Evolutionary conservation across 306 rosid genomes (phyloP).

Genomic region (Glycine tomentella): DNA sequence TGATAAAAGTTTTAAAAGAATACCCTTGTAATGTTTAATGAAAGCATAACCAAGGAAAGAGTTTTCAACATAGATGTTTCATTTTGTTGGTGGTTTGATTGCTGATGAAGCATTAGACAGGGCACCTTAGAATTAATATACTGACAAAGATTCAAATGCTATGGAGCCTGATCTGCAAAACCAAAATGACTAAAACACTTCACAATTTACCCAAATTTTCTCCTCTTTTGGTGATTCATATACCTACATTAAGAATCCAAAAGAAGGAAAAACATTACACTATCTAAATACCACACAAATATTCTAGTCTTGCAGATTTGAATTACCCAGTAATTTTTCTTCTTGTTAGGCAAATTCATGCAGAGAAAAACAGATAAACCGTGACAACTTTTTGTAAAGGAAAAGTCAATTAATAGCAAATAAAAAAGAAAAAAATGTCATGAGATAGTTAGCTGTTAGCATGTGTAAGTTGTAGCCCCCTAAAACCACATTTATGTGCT

Average conservation of each 20-base stretch:
- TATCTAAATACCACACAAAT: not conserved
- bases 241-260: conserved; percentile 58
- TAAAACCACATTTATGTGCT: not conserved
- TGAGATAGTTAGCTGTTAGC: not conserved
- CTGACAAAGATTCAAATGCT: no score
- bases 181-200: no score
- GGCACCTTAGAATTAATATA: no score
- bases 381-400: not conserved
- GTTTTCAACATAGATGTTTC: no score
- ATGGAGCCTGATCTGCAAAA: no score
- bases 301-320: conserved; percentile 8
- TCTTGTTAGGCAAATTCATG: not conserved
- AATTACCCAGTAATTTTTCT: conserved; percentile 15
- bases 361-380: not conserved
- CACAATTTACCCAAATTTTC: no score
- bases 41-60: no score
- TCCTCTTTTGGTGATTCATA: conserved; percentile 48
- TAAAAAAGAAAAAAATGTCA: not conserved
- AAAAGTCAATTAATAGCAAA: not conserved
- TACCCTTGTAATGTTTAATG: no score
- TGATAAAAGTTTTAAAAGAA: no score
- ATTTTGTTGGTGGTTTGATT: no score
- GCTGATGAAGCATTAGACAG: no score
- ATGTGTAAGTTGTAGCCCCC: not conserved
- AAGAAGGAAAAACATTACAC: conserved; percentile 16